Percentiles rank a stretch among this genome's conserved stretches.
phyloP scores from a whole-genome alignment of 1,284 basidiomycete species.

The Cutaneotrichosporon cavernicola region DNA sequence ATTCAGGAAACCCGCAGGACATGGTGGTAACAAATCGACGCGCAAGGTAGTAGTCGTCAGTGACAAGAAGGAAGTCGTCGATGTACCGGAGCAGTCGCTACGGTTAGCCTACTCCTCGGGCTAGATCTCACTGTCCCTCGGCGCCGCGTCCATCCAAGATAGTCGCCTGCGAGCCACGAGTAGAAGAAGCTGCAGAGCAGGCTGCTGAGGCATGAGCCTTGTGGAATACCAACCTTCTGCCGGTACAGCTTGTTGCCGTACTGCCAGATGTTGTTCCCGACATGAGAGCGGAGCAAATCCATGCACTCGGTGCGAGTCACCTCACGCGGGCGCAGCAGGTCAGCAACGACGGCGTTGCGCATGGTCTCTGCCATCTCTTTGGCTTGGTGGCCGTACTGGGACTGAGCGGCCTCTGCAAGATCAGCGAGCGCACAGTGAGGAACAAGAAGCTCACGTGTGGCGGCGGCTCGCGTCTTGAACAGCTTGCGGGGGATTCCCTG shows the following conservation, averaged over 20 bases:
- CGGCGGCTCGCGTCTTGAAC: conserved; percentile 39
- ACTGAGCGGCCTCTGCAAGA: conserved; percentile 4
- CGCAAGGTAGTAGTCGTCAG: conserved; percentile 67
- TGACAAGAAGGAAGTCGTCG: conserved; percentile 91
- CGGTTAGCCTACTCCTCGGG: conserved; percentile 4
- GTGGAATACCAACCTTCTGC: conserved; percentile 89
- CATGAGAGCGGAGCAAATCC: conserved; percentile 78
- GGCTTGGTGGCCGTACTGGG: conserved; percentile 34
- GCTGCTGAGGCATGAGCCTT: conserved; percentile 87
- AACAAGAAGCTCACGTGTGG: conserved; percentile 21
- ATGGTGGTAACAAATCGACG: conserved; percentile 72
- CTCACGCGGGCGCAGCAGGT: conserved; percentile 59
- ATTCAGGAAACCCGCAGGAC: conserved; percentile 82
- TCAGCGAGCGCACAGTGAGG: neutral
- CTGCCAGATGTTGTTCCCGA: conserved; percentile 80
- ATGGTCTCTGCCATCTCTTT: conserved; percentile 66
- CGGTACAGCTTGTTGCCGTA: conserved; percentile 50
- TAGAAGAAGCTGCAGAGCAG: conserved; percentile 92
- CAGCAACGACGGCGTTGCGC: conserved; percentile 77
- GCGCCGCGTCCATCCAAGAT: conserved; percentile 63
- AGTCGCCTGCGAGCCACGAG: conserved; percentile 74
- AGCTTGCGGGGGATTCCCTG: conserved; percentile 35
- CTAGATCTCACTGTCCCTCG: conserved; percentile 61
- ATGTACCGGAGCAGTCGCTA: conserved; percentile 80
- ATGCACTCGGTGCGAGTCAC: conserved; percentile 62